phyloP scores from a whole-genome alignment of 2,329 filamentous ascomycete species.

The Arthrocladium fulminans region DNA sequence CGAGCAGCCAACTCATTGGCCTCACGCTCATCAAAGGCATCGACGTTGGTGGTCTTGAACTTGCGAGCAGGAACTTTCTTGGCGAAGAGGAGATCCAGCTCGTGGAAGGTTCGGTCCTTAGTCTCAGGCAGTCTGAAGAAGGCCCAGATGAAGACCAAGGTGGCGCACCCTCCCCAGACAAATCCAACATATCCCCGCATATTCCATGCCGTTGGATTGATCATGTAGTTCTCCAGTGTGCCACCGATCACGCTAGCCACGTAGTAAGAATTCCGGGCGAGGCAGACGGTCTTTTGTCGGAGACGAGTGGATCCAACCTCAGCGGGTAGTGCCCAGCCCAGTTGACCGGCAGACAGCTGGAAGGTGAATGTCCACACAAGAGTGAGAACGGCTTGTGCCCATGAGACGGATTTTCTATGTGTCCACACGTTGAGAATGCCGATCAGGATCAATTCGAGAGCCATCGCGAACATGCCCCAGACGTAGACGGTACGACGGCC shows the following conservation, averaged over 20 bases:
- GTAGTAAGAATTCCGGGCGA: constrained; percentile 48
- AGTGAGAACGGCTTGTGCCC: constrained; percentile 35
- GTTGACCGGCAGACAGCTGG: constrained; percentile 45
- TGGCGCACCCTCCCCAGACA: constrained; percentile 24
- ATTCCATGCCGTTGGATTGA: constrained; percentile 26
- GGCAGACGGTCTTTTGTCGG: constrained; percentile 46
- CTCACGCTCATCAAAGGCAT: constrained; percentile 12
- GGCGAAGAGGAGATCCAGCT: constrained; percentile 18
- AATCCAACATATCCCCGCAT: constrained; percentile 28
- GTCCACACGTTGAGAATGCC: constrained; percentile 23
- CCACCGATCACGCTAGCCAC: constrained; percentile 30
- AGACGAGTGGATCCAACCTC: constrained; percentile 48
- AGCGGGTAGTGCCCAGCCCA: constrained; percentile 44
- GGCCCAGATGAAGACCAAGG: constrained; percentile 25
- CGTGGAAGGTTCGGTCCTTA: constrained; percentile 16
- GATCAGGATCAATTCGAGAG: constrained; percentile 48
- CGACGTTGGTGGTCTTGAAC: constrained; percentile 15
- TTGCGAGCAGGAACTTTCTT: constrained; percentile 13
- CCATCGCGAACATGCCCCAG: constrained; percentile 63
- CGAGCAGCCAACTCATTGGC: constrained; percentile 10
- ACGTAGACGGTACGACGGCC: constrained; percentile 69
- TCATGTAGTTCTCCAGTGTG: constrained; percentile 27
- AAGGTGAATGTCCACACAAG: constrained; percentile 46
- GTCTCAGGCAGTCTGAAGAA: constrained; percentile 29
- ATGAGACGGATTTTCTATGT: constrained; percentile 22